Evolutionary conservation across 164 flowering plant genomes (phyloP).

Genomic region (Macadamia tetraphylla): DNA sequence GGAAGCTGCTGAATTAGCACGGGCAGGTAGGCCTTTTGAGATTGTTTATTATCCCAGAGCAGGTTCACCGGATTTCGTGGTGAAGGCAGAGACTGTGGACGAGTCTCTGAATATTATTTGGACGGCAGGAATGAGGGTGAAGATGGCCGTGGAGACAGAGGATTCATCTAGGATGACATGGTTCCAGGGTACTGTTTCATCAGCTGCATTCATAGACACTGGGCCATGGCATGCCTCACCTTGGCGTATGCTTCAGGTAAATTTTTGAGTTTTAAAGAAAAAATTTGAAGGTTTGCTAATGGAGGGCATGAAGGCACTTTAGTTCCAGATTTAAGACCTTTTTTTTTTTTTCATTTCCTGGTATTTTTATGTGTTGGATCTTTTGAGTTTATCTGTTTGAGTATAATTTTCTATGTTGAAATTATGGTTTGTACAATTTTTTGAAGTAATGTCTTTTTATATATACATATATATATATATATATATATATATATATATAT

Average conservation of each 20-base stretch:
- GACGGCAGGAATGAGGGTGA: conserved; percentile 51
- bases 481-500: no score
- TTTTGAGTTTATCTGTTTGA: no score
- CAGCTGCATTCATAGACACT: conserved; percentile 15
- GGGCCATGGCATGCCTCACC: conserved; percentile 51
- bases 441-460: no score
- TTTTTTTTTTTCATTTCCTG: neutral
- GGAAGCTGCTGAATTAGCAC: conserved; percentile 44
- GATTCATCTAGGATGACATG: conserved; percentile 49
- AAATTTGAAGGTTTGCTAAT: neutral
- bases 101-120: conserved; percentile 37
- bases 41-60: conserved; percentile 55
- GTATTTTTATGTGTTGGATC: neutral
- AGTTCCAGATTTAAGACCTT: no score
- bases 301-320: neutral
- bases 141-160: conserved; percentile 60
- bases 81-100: conserved; percentile 57
- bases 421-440: no score
- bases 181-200: conserved; percentile 51
- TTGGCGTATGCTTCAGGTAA: conserved; percentile 78
- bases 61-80: conserved; percentile 57
- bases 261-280: neutral
- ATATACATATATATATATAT: no score
- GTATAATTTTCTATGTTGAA: no score
- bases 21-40: conserved; percentile 43